Evolutionary conservation across 2,329 filamentous ascomycete genomes (phyloP).

Genomic region (Rosellinia necatrix): DNA sequence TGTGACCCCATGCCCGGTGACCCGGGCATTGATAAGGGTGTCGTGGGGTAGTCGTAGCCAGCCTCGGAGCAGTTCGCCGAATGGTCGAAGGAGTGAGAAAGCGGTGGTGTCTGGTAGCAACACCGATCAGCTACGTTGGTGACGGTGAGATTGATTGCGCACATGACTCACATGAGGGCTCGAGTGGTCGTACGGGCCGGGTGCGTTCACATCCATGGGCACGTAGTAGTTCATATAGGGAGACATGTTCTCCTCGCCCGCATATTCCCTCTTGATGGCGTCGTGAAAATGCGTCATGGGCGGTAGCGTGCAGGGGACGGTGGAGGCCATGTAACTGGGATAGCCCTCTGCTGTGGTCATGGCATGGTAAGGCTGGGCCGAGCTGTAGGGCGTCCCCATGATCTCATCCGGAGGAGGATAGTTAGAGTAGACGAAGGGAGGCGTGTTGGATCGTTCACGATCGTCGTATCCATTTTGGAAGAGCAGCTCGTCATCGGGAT

Average conservation of each 20-base stretch:
- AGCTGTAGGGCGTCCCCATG: slow-evolving; percentile 62
- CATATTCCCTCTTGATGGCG: slow-evolving; percentile 70
- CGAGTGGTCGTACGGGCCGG: slow-evolving; percentile 68
- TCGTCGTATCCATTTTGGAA: slow-evolving; percentile 65
- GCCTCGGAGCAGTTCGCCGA: slow-evolving; percentile 66
- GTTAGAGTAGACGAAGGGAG: slow-evolving; percentile 70
- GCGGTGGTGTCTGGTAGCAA: slow-evolving; percentile 70
- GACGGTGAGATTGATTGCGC: slow-evolving; percentile 49
- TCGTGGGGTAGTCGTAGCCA: slow-evolving; percentile 69
- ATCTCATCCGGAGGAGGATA: slow-evolving; percentile 70
- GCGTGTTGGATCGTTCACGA: slow-evolving; percentile 71
- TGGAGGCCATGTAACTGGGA: slow-evolving; percentile 60
- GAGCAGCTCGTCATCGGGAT: slow-evolving; percentile 67
- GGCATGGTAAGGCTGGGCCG: slow-evolving; percentile 56
- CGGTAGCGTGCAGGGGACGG: slow-evolving; percentile 64
- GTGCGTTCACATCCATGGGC: slow-evolving; percentile 65
- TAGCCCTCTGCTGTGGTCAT: slow-evolving; percentile 58
- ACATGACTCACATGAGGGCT: slow-evolving; percentile 75
- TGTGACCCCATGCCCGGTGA: slow-evolving; percentile 58
- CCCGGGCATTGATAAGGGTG: slow-evolving; percentile 73
- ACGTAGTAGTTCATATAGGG: slow-evolving; percentile 73
- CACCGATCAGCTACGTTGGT: slow-evolving; percentile 55
- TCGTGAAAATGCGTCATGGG: slow-evolving; percentile 67
- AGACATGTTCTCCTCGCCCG: slow-evolving; percentile 63
- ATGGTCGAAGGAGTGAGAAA: slow-evolving; percentile 74